These are phyloP conservation scores for Stenocarpella maydis DNA, from an alignment of 2,329 filamentous ascomycete species.

Conservation along the genomic window DNA sequence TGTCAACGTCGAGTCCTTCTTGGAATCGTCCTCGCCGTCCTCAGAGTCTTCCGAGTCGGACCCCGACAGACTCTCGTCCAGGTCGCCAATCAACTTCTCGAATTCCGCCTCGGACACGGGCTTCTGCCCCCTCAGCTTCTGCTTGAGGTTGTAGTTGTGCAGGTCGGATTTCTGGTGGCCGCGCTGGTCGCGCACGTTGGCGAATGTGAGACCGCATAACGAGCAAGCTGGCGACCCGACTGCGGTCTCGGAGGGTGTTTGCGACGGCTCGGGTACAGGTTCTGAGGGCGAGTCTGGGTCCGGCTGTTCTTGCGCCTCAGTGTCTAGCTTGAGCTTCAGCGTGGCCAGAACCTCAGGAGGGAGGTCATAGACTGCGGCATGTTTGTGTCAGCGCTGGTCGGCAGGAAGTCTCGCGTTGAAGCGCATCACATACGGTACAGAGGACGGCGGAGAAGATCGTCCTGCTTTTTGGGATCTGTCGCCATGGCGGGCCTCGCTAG, in stretches of 20 bases:
- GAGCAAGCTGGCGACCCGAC: slow-evolving; percentile 79
- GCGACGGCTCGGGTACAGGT: slow-evolving; percentile 39
- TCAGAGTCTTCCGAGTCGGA: slow-evolving; percentile 79
- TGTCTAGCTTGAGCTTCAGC: slow-evolving; percentile 65
- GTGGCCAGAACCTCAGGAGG: slow-evolving; percentile 76
- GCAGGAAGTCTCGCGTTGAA: not conserved
- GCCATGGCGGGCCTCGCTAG: slow-evolving; percentile 23
- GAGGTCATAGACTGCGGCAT: slow-evolving; percentile 77
- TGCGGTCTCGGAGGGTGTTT: slow-evolving; percentile 42
- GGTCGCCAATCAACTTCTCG: slow-evolving; percentile 81
- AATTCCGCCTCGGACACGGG: slow-evolving; percentile 85
- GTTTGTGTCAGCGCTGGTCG: slow-evolving; percentile 34
- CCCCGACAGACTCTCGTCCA: slow-evolving; percentile 93
- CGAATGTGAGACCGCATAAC: slow-evolving; percentile 78
- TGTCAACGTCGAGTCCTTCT: slow-evolving; percentile 76
- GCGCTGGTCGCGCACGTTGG: slow-evolving; percentile 80
- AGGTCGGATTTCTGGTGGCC: slow-evolving; percentile 89
- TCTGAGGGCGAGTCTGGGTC: slow-evolving; percentile 43
- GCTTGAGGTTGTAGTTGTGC: slow-evolving; percentile 94
- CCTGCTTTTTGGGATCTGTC: slow-evolving; percentile 45
- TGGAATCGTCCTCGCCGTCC: slow-evolving; percentile 63
- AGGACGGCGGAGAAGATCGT: slow-evolving; percentile 59
- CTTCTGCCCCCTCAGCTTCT: slow-evolving; percentile 78
- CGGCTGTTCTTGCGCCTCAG: slow-evolving; percentile 45
- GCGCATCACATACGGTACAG: slow-evolving; percentile 54